These are phyloP conservation scores for Aspergillus ibericus DNA, from an alignment of 2,329 filamentous ascomycete species.

Conservation along the genomic window DNA sequence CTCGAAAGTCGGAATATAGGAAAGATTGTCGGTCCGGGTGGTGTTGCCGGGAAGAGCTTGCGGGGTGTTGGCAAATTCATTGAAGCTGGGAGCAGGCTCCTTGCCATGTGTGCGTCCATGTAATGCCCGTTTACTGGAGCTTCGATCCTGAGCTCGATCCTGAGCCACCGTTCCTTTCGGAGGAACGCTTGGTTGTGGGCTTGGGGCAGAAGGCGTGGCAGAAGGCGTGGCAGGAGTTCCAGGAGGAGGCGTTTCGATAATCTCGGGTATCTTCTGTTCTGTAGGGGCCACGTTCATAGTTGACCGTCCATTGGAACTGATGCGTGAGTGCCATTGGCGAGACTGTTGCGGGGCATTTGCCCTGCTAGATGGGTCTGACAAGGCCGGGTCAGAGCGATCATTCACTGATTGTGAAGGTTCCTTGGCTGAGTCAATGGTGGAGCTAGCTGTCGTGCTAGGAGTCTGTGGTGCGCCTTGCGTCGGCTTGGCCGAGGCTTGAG, in stretches of 20 bases:
- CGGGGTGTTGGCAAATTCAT: constrained; percentile 65
- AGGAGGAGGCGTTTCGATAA: constrained; percentile 63
- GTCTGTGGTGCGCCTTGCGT: constrained; percentile 23
- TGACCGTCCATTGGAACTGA: constrained; percentile 57
- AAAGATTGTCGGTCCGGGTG: constrained; percentile 73
- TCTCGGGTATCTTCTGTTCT: constrained; percentile 52
- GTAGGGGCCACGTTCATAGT: constrained; percentile 54
- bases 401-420: constrained; percentile 28
- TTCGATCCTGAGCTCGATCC: constrained; percentile 28
- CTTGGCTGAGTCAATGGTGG: constrained; percentile 30
- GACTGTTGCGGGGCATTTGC: constrained; percentile 39
- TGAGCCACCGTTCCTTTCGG: constrained; percentile 40
- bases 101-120: constrained; percentile 31
- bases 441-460: constrained; percentile 22
- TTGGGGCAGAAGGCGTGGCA: constrained; percentile 24
- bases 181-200: constrained; percentile 41
- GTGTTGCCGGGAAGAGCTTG: constrained; percentile 69
- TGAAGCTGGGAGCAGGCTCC: constrained; percentile 54
- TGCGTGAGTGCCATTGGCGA: constrained; percentile 56
- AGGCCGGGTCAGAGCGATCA: constrained; percentile 20
- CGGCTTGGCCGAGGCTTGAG: constrained; percentile 49
- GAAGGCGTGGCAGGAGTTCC: constrained; percentile 37
- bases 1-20: constrained; percentile 75
- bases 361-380: constrained; percentile 32
- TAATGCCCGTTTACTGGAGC: constrained; percentile 34